These are phyloP conservation scores for Onygenales sp. DNA, from an alignment of 2,329 filamentous ascomycete genomes.

Conservation along the genomic window DNA sequence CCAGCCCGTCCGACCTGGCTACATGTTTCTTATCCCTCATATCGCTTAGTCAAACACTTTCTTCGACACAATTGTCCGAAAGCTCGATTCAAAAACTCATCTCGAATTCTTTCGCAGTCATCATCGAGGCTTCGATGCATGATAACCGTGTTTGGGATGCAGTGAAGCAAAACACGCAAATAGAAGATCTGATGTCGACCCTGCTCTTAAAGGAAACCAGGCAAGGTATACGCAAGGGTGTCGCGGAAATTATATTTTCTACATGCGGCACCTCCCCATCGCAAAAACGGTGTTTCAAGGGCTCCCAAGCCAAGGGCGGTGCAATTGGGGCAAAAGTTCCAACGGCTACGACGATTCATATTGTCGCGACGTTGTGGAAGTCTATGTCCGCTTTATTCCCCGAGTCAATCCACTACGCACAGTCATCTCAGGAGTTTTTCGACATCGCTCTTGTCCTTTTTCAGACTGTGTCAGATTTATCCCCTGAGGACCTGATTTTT, in stretches of 20 bases:
- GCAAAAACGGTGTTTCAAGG: slow-evolving; percentile 19
- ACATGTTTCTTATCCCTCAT: slow-evolving; percentile 28
- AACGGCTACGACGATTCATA: slow-evolving; percentile 25
- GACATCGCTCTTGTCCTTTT: slow-evolving; percentile 35
- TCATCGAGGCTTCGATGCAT: slow-evolving; percentile 41
- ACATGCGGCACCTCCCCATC: slow-evolving; percentile 25
- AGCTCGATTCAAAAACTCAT: slow-evolving; percentile 26
- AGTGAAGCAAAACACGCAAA: slow-evolving; percentile 29
- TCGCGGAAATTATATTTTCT: slow-evolving; percentile 30
- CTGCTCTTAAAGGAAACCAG: slow-evolving; percentile 37
- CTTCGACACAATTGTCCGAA: slow-evolving; percentile 10
- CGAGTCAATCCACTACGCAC: slow-evolving; percentile 25
- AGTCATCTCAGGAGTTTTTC: slow-evolving; percentile 38
- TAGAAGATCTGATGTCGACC: slow-evolving; percentile 29
- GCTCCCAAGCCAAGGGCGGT: background rate
- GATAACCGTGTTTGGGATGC: slow-evolving; percentile 37
- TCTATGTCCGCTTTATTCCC: slow-evolving; percentile 32
- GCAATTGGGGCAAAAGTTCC: slow-evolving; percentile 11
- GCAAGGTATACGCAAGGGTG: slow-evolving; percentile 27
- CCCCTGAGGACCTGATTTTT: slow-evolving; percentile 27
- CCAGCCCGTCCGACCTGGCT: slow-evolving; percentile 28
- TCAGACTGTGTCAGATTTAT: slow-evolving; percentile 30
- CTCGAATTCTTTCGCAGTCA: slow-evolving; percentile 36
- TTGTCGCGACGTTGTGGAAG: slow-evolving; percentile 37
- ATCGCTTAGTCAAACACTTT: slow-evolving; percentile 16